phyloP scores from a whole-genome alignment of 306 rosid genomes.

The Citrullus mucosospermus region DNA sequence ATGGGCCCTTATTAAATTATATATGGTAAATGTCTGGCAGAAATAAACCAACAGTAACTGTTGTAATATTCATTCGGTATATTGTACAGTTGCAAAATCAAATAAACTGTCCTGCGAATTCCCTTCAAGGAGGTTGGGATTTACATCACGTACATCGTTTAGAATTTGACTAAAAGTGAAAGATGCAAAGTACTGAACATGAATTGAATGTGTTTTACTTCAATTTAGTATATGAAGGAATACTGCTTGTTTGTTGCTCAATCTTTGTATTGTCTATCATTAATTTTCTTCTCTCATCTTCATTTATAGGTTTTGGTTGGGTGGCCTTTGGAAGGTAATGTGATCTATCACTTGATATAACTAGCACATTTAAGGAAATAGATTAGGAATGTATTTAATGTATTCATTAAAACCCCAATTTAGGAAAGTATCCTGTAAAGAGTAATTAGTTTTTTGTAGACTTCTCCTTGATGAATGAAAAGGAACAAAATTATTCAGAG shows the following conservation, averaged over 20 bases:
- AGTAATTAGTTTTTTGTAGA: background rate
- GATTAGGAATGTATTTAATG: background rate
- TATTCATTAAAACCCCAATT: background rate
- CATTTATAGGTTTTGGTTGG: constrained; percentile 81
- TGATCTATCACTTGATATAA: background rate
- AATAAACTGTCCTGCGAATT: background rate
- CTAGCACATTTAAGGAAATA: background rate
- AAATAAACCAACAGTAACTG: background rate
- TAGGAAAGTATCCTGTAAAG: background rate
- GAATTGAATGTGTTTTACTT: background rate
- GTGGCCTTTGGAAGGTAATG: constrained; percentile 89
- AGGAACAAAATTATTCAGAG: background rate
- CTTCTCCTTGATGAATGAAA: background rate
- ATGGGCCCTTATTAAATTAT: no score
- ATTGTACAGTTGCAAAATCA: background rate
- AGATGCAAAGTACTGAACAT: background rate
- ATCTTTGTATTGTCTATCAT: background rate
- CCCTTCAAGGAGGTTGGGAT: background rate
- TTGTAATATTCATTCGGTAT: background rate
- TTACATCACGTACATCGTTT: background rate
- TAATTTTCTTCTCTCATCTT: constrained; percentile 3
- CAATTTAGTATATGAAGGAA: background rate
- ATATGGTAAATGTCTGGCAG: no score
- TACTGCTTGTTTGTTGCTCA: background rate
- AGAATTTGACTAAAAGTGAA: background rate